A percentile compares a stretch with the other conserved stretches of the same genome.
phyloP scores from a whole-genome alignment of 371 early-diverging fungal genomes.

The Mortierella polycephala region DNA sequence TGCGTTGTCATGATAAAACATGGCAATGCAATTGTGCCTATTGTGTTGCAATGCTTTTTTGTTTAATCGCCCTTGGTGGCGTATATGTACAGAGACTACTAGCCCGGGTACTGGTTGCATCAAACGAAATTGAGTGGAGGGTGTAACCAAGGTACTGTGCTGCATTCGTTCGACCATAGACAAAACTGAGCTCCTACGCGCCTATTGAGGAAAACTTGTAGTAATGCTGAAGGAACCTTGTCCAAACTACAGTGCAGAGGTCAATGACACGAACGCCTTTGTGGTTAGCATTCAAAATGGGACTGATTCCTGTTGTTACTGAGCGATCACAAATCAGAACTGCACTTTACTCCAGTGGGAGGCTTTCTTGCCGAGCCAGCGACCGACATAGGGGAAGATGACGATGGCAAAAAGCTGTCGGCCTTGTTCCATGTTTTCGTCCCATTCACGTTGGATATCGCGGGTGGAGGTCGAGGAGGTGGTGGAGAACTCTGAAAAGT shows the following conservation, averaged over 20 bases:
- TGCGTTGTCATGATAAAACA: no score
- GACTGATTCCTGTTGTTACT: background rate
- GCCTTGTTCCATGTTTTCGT: constrained; percentile 69
- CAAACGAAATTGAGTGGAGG: no score
- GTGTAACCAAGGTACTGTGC: no score
- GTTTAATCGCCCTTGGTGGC: no score
- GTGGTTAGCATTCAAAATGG: no score
- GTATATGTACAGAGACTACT: no score
- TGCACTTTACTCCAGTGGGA: constrained; percentile 64
- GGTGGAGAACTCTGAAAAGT: constrained; percentile 49
- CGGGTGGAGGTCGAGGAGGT: constrained; percentile 42
- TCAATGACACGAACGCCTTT: background rate
- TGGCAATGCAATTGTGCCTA: no score
- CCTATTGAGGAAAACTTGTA: constrained; percentile 45
- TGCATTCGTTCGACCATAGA: background rate
- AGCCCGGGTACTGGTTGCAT: no score
- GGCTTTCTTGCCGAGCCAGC: constrained; percentile 68
- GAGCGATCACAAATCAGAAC: no score
- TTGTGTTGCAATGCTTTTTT: no score
- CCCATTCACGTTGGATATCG: constrained; percentile 72
- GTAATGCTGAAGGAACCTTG: constrained; percentile 39
- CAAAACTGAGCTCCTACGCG: constrained; percentile 16
- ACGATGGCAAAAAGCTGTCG: constrained; percentile 66
- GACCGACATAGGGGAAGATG: constrained; percentile 68
- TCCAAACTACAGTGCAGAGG: constrained; percentile 25